These are phyloP conservation scores for Leccinum longicurvipes DNA, from an alignment of 768 basidiomycete genomes.

Conservation along the genomic window DNA sequence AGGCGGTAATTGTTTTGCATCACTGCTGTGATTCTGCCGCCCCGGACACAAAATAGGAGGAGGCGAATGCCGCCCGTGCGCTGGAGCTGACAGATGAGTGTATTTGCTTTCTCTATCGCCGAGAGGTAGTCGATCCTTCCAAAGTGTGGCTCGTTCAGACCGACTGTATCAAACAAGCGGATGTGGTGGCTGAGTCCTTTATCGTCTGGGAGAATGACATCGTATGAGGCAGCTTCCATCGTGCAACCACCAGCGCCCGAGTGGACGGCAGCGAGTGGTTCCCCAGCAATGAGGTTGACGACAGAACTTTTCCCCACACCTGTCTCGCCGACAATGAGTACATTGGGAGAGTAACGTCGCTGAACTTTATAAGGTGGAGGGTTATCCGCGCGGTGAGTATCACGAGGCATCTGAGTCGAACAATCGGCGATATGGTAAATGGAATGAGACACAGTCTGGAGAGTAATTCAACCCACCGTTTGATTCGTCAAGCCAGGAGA, in stretches of 20 bases:
- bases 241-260: conserved; percentile 36
- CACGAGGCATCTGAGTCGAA: conserved; percentile 13
- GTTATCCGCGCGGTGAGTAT: conserved; percentile 2
- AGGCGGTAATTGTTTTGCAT: conserved; percentile 31
- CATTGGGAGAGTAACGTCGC: conserved; percentile 32
- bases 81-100: conserved; percentile 34
- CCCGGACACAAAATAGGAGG: conserved; percentile 34
- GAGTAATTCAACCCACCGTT: conserved; percentile 11
- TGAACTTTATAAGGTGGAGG: conserved; percentile 22
- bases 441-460: background rate
- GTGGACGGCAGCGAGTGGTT: conserved; percentile 25
- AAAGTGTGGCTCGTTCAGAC: conserved; percentile 28
- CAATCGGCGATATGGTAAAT: background rate
- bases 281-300: conserved; percentile 37
- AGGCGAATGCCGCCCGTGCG: conserved; percentile 31
- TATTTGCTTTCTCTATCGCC: conserved; percentile 31
- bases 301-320: conserved; percentile 39
- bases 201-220: conserved; percentile 17
- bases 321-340: conserved; percentile 34
- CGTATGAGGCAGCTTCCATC: conserved; percentile 28
- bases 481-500: background rate
- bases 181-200: conserved; percentile 18
- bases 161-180: conserved; percentile 35
- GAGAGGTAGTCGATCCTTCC: conserved; percentile 23
- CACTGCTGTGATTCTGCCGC: conserved; percentile 29